Evolutionary conservation across 257 asterid species (phyloP), one percentile per base, ranked within the genome.

Genomic region (Oldenlandia corymbosa): DNA sequence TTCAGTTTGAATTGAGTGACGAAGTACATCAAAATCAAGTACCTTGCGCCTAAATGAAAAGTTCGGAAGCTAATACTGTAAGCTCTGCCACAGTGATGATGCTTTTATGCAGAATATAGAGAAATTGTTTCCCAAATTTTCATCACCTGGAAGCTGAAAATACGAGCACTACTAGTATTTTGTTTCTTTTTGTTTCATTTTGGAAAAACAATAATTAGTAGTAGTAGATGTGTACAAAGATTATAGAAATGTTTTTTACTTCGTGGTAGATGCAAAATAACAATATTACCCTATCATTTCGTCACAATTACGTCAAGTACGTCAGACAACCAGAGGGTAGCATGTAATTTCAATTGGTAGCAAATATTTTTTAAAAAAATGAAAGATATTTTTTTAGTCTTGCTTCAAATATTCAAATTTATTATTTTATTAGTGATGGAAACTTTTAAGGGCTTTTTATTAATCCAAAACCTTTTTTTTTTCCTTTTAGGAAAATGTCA

Each of bases 21-120:
- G 5, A 0, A 18, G 17, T 16, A 58, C 32, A 20, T 20, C 16
- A 24, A 7, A 68, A 60, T 61, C 41, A 4, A 51, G 47, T 60
- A 69, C 73, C 73, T n/a, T 46, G 61, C 14, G 13, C 32, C 54
- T 18, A 34, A 41, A 26, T 1, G 16, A 41, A 23, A 68, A 36
- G 11, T 23, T 21, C 16, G 8, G 47, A 20, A 28, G n/a, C n/a
- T n/a, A 64, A 4, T 26, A 31, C 21, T 11, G 5, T 39, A 32
- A 59, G 57, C 36, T 32, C 41, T 36, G 23, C 59, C 39, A 36
- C 61, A 18, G 56, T 46, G 47, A 50, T 26, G 72, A 69, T 52
- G 57, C 73, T 69, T 68, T 42, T 60, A 49, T 60, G 49, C 42
- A 69, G 61, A 60, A 63, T 60, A 67, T 51, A n/a, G 56, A 13